Evolutionary conservation across 139 green algal species (phyloP).

Genomic region (Chlorella sp.): DNA sequence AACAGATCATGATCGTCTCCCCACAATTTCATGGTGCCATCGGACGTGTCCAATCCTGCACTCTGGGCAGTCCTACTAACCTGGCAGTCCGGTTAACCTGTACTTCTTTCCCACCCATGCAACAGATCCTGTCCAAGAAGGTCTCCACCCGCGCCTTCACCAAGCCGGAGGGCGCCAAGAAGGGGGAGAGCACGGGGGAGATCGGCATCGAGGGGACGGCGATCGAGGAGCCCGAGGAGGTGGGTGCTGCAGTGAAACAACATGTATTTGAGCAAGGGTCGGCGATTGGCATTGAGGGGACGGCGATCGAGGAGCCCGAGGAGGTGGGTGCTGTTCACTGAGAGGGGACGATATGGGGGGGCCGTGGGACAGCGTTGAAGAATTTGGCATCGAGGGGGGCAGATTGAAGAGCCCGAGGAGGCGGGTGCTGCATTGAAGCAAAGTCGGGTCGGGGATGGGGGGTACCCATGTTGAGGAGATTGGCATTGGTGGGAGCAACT

Average conservation of each 20-base stretch:
- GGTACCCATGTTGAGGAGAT: too few relatives aligned
- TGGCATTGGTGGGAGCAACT: constrained; percentile 73
- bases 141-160: constrained; percentile 90
- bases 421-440: constrained; percentile 48
- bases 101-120: constrained; percentile 32
- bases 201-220: constrained; percentile 92
- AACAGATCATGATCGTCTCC: too few relatives aligned
- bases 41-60: too few relatives aligned
- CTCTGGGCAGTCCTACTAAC: too few relatives aligned
- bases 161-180: constrained; percentile 57
- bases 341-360: too few relatives aligned
- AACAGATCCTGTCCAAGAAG: constrained; percentile 95
- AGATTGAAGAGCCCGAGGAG: constrained; percentile 87
- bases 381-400: constrained; percentile 50
- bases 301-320: constrained; percentile 87
- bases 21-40: too few relatives aligned
- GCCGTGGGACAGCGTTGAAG: too few relatives aligned
- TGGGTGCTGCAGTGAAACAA: constrained; percentile 42
- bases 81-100: too few relatives aligned
- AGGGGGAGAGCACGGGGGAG: constrained; percentile 80
- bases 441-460: too few relatives aligned
- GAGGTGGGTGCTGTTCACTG: constrained; percentile 60
- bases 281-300: constrained; percentile 48
- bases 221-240: constrained; percentile 87
- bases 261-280: too few relatives aligned